Evolutionary conservation across 495 filamentous ascomycete species (phyloP).

Genomic region (Pyrenopolyporus hunteri): DNA sequence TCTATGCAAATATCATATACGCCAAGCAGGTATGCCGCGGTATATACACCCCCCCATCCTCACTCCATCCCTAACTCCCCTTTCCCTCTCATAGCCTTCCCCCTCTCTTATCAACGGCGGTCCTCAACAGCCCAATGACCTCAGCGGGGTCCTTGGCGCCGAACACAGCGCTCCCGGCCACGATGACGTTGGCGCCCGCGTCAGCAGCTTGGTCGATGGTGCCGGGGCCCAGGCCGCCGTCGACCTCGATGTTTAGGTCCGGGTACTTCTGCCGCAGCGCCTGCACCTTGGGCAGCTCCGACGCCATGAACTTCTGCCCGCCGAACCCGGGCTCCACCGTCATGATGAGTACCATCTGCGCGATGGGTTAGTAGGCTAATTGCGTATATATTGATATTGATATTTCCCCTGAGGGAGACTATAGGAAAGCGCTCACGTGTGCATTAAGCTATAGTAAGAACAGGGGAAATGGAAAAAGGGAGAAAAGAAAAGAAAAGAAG

Average conservation of each 20-base stretch:
- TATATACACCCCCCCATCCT: neutral
- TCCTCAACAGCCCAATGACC: conserved; percentile 79
- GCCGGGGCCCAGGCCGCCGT: conserved; percentile 84
- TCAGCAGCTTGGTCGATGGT: conserved; percentile 96
- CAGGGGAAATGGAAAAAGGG: neutral
- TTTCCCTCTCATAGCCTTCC: conserved; percentile 40
- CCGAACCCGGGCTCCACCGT: conserved; percentile 98
- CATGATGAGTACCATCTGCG: conserved; percentile 98
- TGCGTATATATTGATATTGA: too few species aligned
- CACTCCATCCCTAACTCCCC: neutral
- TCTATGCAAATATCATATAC: neutral
- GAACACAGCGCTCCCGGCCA: conserved; percentile 96
- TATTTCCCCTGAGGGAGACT: too few species aligned
- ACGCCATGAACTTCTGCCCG: conserved; percentile 97
- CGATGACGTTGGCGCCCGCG: conserved; percentile 96
- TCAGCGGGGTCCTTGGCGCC: conserved; percentile 85
- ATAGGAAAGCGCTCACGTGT: too few species aligned
- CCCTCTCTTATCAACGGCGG: conserved; percentile 71
- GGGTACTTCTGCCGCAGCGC: conserved; percentile 85
- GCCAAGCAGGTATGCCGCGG: too few species aligned
- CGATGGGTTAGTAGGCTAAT: neutral
- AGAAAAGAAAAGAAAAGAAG: conserved; percentile 2
- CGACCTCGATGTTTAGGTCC: conserved; percentile 93
- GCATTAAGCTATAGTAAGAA: too few species aligned
- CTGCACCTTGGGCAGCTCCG: conserved; percentile 89